Base-by-base conservation (phyloP, 2,329 filamentous ascomycete genomes). In the Penicillium griseofulvum region DNA sequence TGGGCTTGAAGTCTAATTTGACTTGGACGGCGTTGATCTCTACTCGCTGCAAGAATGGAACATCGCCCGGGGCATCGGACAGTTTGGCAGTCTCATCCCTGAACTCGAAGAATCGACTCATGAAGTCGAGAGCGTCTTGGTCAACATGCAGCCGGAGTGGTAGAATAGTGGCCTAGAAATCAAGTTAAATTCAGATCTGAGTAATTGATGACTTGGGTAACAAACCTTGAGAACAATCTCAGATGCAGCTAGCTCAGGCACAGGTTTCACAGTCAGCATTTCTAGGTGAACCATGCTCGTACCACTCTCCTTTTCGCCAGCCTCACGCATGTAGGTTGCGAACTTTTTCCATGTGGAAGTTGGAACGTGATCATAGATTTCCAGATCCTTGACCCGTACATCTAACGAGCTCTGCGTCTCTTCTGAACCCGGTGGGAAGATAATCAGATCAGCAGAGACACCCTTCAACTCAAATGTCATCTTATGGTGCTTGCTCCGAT, bases 311-410 rank as follows among this genome's bases (percentile, higher is more conserved):
- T 92, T 85, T 67, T 90, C 87, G n/a, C 89, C 90, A 11, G 87
- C 87, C 68, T 95, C 91, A 56, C 89, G 86, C 77, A 96, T 89
- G 66, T 96, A 97, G 0, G 93, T 97, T 14, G 91, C 87, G 75
- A 99, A 99, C 71, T 97, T 99, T 73, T 90, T 95, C 95, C 95
- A 99, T 0, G 93, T 97, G 4, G 94, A 99, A 0, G 91, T 93
- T 1, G 91, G 91, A 2, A 99, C 83, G 68, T 97, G 91, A 71
- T 99, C 94, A 59, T 94, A 96, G 16, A 99, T 87, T 63, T 96
- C 92, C 12, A 99, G 79, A 55, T 94, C 88, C 37, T 85, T 83
- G 11, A 99, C 80, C 9, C 91, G 86, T 33, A 97, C 78, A 71
- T 97, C 90, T 36, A 97, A 79, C 19, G 91, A 95, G 71, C 87